Evolutionary conservation across 2,329 filamentous ascomycete species (phyloP).

Genomic region (Trichoderma koningii): DNA sequence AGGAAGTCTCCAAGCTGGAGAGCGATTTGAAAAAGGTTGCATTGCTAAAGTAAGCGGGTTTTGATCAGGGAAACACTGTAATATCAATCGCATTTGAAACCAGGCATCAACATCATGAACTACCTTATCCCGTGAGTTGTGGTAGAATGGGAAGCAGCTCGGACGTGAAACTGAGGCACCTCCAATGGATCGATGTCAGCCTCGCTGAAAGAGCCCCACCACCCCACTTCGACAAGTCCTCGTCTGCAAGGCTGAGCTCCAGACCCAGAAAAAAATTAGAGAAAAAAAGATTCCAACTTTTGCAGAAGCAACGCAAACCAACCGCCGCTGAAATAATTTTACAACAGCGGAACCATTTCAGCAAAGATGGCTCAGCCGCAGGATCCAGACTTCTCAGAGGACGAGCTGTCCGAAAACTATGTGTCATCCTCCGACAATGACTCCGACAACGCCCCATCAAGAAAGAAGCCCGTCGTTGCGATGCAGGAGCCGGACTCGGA

Average conservation of each 20-base stretch:
- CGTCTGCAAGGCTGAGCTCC: conserved; percentile 37
- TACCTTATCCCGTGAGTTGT: too few relatives aligned
- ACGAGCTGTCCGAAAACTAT: conserved; percentile 38
- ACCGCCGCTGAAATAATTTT: background rate
- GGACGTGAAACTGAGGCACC: background rate
- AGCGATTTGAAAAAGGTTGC: conserved; percentile 39
- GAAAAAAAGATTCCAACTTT: conserved; percentile 28
- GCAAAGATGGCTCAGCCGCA: conserved; percentile 39
- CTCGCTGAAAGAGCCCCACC: conserved; percentile 26
- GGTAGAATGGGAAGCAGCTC: background rate
- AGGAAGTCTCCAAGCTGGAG: conserved; percentile 52
- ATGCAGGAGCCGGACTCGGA: conserved; percentile 71
- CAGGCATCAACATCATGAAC: background rate
- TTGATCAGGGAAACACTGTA: too few relatives aligned
- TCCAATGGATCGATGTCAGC: conserved; percentile 27
- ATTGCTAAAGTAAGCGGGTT: conserved; percentile 13
- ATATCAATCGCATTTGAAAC: background rate
- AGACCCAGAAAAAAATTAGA: conserved; percentile 38
- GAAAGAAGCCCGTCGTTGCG: conserved; percentile 29
- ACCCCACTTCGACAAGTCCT: conserved; percentile 23
- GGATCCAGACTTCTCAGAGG: conserved; percentile 36
- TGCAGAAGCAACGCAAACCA: conserved; percentile 27
- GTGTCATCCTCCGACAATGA: conserved; percentile 36
- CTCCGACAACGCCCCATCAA: conserved; percentile 33
- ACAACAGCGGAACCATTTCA: conserved; percentile 4